Evolutionary conservation across 2,329 filamentous ascomycete genomes (phyloP).

Genomic region (Cryoendolithus antarcticus): DNA sequence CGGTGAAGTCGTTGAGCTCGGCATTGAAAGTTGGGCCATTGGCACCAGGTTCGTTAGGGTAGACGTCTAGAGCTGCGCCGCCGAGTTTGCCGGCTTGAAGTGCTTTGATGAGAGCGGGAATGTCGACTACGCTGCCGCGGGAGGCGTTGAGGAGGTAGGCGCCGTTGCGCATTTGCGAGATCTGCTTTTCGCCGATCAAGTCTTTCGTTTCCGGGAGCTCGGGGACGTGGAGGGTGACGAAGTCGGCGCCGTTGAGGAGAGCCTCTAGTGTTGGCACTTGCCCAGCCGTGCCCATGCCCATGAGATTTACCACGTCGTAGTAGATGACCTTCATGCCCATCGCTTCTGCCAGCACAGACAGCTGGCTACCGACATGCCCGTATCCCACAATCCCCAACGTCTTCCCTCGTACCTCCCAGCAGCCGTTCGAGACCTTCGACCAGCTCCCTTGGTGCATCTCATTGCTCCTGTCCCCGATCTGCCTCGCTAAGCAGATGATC

Average conservation of each 20-base stretch:
- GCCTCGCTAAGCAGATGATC: constrained; percentile 82
- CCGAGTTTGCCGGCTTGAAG: constrained; percentile 78
- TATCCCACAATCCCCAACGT: constrained; percentile 94
- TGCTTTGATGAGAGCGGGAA: constrained; percentile 77
- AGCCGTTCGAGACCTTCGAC: constrained; percentile 95
- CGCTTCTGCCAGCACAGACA: constrained; percentile 87
- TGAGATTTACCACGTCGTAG: constrained; percentile 87
- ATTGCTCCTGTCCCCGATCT: constrained; percentile 82
- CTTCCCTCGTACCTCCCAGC: constrained; percentile 98
- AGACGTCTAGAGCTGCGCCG: constrained; percentile 92
- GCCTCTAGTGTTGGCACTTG: constrained; percentile 69
- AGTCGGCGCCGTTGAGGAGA: constrained; percentile 71
- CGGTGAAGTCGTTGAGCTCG: constrained; percentile 68
- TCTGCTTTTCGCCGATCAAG: constrained; percentile 70
- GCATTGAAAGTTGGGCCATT: constrained; percentile 94
- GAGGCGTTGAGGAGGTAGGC: constrained; percentile 94
- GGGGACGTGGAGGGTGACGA: constrained; percentile 88
- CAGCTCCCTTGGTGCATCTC: constrained; percentile 91
- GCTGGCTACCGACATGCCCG: constrained; percentile 90
- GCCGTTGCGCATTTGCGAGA: constrained; percentile 82
- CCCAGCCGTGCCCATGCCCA: constrained; percentile 78
- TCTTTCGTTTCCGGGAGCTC: constrained; percentile 86
- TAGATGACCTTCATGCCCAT: constrained; percentile 99
- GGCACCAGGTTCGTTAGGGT: constrained; percentile 80
- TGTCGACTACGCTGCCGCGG: constrained; percentile 86